phyloP scores from a whole-genome alignment of 2,329 filamentous ascomycete species.

The Colletotrichum coccodes region DNA sequence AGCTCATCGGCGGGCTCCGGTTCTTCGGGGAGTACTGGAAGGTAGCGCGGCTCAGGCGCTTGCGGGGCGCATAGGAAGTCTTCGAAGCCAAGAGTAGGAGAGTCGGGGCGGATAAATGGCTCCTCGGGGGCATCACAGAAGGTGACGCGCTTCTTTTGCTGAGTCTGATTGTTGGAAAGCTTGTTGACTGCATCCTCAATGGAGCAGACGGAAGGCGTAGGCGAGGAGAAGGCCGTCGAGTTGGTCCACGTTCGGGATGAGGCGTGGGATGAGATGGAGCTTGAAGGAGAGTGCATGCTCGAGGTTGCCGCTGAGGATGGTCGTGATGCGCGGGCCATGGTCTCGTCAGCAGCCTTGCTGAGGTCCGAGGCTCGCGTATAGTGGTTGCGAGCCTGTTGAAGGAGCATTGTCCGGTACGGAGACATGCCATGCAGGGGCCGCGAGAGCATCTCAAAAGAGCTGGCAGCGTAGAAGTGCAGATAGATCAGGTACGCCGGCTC shows the following conservation, averaged over 20 bases:
- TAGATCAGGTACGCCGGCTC: slow-evolving; percentile 68
- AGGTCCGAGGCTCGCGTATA: slow-evolving; percentile 61
- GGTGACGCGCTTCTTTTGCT: slow-evolving; percentile 50
- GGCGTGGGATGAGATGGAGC: slow-evolving; percentile 52
- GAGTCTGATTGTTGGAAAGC: slow-evolving; percentile 4
- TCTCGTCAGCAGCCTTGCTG: slow-evolving; percentile 58
- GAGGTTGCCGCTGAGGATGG: slow-evolving; percentile 49
- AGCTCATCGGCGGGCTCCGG: slow-evolving; percentile 35
- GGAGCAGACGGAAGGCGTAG: slow-evolving; percentile 55
- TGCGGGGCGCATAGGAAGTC: slow-evolving; percentile 44
- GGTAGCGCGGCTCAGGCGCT: slow-evolving; percentile 30
- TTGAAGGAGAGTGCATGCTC: slow-evolving; percentile 57
- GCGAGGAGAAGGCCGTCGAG: slow-evolving; percentile 57
- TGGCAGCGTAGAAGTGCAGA: slow-evolving; percentile 70
- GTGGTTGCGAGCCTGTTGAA: slow-evolving; percentile 62
- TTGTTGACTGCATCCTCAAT: slow-evolving; percentile 41
- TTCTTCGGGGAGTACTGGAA: slow-evolving; percentile 29
- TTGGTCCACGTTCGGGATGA: slow-evolving; percentile 49
- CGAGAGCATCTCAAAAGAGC: slow-evolving; percentile 67
- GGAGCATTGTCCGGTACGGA: slow-evolving; percentile 56
- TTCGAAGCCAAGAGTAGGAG: slow-evolving; percentile 67
- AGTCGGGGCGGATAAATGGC: slow-evolving; percentile 66
- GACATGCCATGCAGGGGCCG: slow-evolving; percentile 57
- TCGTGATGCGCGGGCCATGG: slow-evolving; percentile 49
- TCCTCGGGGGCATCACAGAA: slow-evolving; percentile 50